phyloP scores from a whole-genome alignment of 352 stramenopile species.

The Elongisporangium prolatum region DNA sequence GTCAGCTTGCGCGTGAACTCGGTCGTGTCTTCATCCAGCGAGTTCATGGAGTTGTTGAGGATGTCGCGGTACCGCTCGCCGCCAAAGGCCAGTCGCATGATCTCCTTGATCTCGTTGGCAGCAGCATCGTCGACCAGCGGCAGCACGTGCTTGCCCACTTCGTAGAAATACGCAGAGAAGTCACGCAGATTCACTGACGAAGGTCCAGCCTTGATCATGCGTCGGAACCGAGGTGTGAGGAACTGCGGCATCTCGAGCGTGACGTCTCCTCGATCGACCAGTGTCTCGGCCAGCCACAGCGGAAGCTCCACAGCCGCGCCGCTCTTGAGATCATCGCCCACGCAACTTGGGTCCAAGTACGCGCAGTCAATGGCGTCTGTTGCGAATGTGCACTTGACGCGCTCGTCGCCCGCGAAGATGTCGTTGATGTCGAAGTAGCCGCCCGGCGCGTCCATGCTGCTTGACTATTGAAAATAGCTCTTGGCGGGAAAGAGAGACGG shows the following conservation, averaged over 20 bases:
- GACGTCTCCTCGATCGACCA: constrained; percentile 51
- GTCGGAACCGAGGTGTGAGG: constrained; percentile 67
- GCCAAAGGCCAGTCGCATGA: constrained; percentile 69
- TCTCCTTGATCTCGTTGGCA: constrained; percentile 64
- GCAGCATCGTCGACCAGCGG: constrained; percentile 43
- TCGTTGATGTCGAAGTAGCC: constrained; percentile 73
- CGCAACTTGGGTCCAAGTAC: constrained; percentile 70
- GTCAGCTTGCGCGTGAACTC: constrained; percentile 77
- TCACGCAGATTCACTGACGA: constrained; percentile 72
- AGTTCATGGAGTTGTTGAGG: constrained; percentile 83
- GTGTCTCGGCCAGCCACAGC: constrained; percentile 64
- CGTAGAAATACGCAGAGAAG: constrained; percentile 68
- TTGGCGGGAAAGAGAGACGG: constrained; percentile 4
- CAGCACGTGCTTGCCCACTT: constrained; percentile 57
- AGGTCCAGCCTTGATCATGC: constrained; percentile 77
- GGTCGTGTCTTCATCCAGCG: constrained; percentile 78
- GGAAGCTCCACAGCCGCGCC: constrained; percentile 62
- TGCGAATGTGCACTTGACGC: constrained; percentile 70
- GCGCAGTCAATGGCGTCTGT: constrained; percentile 64
- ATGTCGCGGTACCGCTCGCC: constrained; percentile 73
- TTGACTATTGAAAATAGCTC: neutral
- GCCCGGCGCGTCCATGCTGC: constrained; percentile 7
- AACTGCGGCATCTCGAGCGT: constrained; percentile 51
- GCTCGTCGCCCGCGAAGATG: constrained; percentile 77
- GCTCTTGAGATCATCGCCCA: constrained; percentile 36